A percentile compares a stretch with the other conserved stretches of the same genome.
Evolutionary conservation across 805 yeast genomes (phyloP).

Genomic region (Kodamaea neixiangensis): DNA sequence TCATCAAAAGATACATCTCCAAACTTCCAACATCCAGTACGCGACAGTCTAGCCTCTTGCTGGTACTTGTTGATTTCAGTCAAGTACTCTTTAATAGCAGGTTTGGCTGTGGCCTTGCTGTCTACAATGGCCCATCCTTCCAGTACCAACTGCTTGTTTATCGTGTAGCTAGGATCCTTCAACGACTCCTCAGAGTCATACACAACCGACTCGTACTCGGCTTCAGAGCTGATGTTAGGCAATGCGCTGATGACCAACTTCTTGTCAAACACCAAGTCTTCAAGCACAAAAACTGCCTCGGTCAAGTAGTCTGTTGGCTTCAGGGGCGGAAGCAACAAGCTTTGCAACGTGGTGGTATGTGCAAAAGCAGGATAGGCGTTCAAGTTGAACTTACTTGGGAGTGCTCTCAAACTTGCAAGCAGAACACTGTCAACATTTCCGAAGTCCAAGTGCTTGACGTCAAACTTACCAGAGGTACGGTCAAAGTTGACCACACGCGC

Average conservation of each 20-base stretch:
- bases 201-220: slow-evolving; percentile 53
- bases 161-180: slow-evolving; percentile 54
- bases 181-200: slow-evolving; percentile 59
- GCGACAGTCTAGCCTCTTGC: slow-evolving; percentile 47
- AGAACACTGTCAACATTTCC: slow-evolving; percentile 55
- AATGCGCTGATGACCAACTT: slow-evolving; percentile 57
- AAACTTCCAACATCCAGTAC: slow-evolving; percentile 72
- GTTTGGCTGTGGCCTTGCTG: slow-evolving; percentile 18
- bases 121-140: slow-evolving; percentile 65
- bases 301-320: slow-evolving; percentile 54
- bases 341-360: slow-evolving; percentile 53
- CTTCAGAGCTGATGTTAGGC: slow-evolving; percentile 38
- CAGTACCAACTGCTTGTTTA: slow-evolving; percentile 58
- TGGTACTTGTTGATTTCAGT: slow-evolving; percentile 45
- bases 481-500: slow-evolving; percentile 54
- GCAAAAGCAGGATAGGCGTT: slow-evolving; percentile 53
- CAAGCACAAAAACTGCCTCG: slow-evolving; percentile 56
- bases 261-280: slow-evolving; percentile 52
- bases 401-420: slow-evolving; percentile 45
- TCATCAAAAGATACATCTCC: slow-evolving; percentile 54
- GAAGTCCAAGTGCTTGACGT: slow-evolving; percentile 61
- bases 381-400: slow-evolving; percentile 52
- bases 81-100: slow-evolving; percentile 37
- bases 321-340: slow-evolving; percentile 58
- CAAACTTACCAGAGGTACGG: slow-evolving; percentile 42